phyloP scores from a whole-genome alignment of 2,329 filamentous ascomycete species.

The Mariannaea sp. region DNA sequence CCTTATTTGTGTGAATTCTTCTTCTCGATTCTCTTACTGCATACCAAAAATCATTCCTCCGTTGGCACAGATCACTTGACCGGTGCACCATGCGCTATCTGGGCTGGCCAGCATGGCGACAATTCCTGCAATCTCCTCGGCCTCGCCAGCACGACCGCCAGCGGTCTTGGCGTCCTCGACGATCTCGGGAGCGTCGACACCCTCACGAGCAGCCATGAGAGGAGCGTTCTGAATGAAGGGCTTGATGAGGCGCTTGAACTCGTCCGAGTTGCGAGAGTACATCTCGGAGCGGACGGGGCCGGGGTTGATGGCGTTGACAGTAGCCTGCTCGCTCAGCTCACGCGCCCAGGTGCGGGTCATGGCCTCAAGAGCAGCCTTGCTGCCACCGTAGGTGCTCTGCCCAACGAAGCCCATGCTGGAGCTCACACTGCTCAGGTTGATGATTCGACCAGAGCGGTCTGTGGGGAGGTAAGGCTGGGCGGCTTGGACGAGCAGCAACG shows the following conservation, averaged over 20 bases:
- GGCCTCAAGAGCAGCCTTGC: constrained; percentile 59
- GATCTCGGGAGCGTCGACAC: constrained; percentile 32
- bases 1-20: no score
- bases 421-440: constrained; percentile 58
- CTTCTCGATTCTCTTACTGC: constrained; percentile 25
- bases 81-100: constrained; percentile 37
- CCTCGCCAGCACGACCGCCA: constrained; percentile 36
- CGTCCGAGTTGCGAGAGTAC: constrained; percentile 46
- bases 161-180: constrained; percentile 37
- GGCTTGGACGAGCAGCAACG: constrained; percentile 76
- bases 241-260: constrained; percentile 38
- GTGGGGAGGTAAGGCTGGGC: constrained; percentile 69
- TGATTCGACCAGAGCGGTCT: constrained; percentile 66
- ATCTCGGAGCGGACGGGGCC: constrained; percentile 57
- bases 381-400: constrained; percentile 58
- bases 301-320: constrained; percentile 60
- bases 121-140: constrained; percentile 33
- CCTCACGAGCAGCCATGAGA: constrained; percentile 33
- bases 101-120: constrained; percentile 35
- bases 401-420: constrained; percentile 53
- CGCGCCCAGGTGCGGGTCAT: constrained; percentile 61
- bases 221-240: constrained; percentile 38
- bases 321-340: constrained; percentile 55
- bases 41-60: constrained; percentile 38
- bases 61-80: constrained; percentile 38